Base-by-base conservation (phyloP, 176 grass and related monocot species). In the Oryza nivara region DNA sequence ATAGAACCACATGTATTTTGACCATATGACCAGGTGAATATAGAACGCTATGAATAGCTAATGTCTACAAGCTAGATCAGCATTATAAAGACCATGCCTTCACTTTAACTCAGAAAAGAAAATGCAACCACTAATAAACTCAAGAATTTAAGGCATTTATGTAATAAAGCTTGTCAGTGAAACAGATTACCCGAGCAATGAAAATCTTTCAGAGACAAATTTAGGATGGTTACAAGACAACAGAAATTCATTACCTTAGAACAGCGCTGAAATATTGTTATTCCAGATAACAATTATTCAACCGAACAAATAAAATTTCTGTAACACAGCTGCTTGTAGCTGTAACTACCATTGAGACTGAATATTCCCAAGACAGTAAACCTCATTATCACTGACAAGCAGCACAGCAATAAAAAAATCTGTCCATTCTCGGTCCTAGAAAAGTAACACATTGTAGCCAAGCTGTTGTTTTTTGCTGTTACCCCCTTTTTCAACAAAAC, bases 221-320 rank as follows among this genome's bases (percentile, higher is more conserved):
- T 73, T 15, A 74, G 41, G 28, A 83, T 70, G 71, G 28, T 64
- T 68, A 23, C 70, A 23, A 12, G 60, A 32, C 47, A 81, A 52
- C 43, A 83, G 4, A 48, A 79, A 70, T 25, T 12, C 10, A 74
- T 84, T 90, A 90, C 89, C 84, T 92, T 19, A 16, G 38, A 66
- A 56, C 78, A 36, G 54, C 11, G n/a, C 15, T 82, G 56, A 67
- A 8, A 68, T 25, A 81, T 78, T 73, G 34, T 72, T 65, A 69
- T 70, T 70, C 73, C n/a, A 70, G 73, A 35, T 91, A 68, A 85
- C 40, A 26, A 30, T 64, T 58, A 67, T 72, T 85, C 82, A 68
- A 75, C 19, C 68, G 60, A 76, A 82, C 25, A 0, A 67, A 82
- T 52, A 30, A 49, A 45, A 82, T 78, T 38, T 61, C 64, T 65